Evolutionary conservation across 208 protist species (phyloP), one percentile per base, ranked within the genome.

Genomic region (Trypanosoma congolense): DNA sequence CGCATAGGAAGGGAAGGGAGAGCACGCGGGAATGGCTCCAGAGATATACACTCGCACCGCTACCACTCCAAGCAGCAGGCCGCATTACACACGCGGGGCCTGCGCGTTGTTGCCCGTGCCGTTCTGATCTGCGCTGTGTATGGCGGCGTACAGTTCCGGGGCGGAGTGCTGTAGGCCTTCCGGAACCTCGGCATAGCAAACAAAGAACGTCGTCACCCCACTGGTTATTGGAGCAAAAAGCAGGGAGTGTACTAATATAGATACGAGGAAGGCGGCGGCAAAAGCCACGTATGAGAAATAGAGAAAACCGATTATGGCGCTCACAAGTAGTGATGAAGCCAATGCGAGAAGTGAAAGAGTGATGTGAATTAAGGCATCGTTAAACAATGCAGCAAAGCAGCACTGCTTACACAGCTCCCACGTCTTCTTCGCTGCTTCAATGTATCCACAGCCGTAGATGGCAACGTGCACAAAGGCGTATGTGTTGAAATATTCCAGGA

Each of bases 401-500:
- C 81, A 89, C 57, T 90, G 60, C 61, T 77, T 49, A 31, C 72
- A 75, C 19, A 96, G 66, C 19, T 31, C 42, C 70, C 64, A 89
- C 18, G 83, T 92, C 25, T 70, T 58, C 62, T 80, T 83, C 4
- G 83, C 82, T 26, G 73, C 80, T 14, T 80, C 73, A 28, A 90
- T 51, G 70, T 96, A 96, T 45, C 74, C 65, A 61, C 75, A 87
- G 43, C 91, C 89, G 68, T 95, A 95, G 43, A 96, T 73, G 25
- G 83, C 91, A 21, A 93, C 75, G 56, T 96, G 85, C 18, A 93
- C 77, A 58, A 90, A 94, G 40, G 87, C 87, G 62, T 95, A 96
- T 24, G 72, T 41, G 71, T 96, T 96, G 65, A 94, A 95, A 67
- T 87, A 92, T 36, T 72, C 56, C 52, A 89, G 33, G 5, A 93